Conservation (phyloP, 805 yeast genomes). For the Saturnispora ahearnii region DNA sequence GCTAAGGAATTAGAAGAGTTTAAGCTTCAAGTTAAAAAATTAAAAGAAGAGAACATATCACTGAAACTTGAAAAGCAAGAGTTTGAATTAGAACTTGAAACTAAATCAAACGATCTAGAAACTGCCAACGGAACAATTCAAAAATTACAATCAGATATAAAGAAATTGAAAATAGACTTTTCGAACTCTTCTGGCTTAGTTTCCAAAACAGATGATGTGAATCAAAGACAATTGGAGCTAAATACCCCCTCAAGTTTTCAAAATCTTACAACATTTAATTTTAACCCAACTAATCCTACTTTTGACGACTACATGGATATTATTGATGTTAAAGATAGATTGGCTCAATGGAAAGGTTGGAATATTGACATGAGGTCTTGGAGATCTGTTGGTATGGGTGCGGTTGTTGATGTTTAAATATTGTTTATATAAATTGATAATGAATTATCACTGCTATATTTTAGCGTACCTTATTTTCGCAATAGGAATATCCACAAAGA, state of each 20-base stretch:
- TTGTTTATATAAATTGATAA: not conserved
- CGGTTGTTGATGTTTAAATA: slow-evolving; percentile 19
- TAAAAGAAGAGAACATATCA: slow-evolving; percentile 20
- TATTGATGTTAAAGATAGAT: slow-evolving; percentile 45
- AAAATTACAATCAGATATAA: slow-evolving; percentile 18
- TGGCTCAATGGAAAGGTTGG: slow-evolving; percentile 76
- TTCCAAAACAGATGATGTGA: slow-evolving; percentile 20
- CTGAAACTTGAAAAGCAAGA: slow-evolving; percentile 22
- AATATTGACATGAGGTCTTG: slow-evolving; percentile 79
- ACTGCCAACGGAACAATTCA: slow-evolving; percentile 25
- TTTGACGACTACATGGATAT: slow-evolving; percentile 35
- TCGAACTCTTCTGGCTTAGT: slow-evolving; percentile 8
- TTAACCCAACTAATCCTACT: slow-evolving; percentile 15
- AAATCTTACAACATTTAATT: slow-evolving; percentile 18
- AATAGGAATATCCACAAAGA: too few species aligned
- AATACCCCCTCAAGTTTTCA: slow-evolving; percentile 18
- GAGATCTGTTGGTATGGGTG: slow-evolving; percentile 65
- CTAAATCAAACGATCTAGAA: slow-evolving; percentile 27
- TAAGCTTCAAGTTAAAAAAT: slow-evolving; percentile 5
- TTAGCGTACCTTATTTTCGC: too few species aligned
- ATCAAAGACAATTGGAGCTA: slow-evolving; percentile 7
- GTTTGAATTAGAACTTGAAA: slow-evolving; percentile 32
- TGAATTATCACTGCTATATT: not conserved
- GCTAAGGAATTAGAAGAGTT: slow-evolving; percentile 21
- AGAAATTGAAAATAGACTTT: slow-evolving; percentile 26